Conservation (phyloP, 805 yeast genomes). For the Blastobotrys robertii region DNA sequence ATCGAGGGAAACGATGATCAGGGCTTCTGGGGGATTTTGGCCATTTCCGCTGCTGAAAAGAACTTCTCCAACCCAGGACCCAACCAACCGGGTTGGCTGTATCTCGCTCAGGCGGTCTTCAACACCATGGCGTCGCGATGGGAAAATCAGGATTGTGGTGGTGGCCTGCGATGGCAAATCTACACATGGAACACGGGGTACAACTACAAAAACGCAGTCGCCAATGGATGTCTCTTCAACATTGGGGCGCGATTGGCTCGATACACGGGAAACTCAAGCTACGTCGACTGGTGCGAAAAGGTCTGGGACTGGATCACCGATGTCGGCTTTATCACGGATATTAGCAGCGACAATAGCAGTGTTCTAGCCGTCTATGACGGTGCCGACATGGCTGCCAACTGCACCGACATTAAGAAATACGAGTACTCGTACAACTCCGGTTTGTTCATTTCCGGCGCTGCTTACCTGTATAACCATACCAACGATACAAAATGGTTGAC, state of each 20-base stretch:
- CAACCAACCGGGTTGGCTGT: constrained; percentile 60
- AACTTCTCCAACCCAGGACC: constrained; percentile 64
- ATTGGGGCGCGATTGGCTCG: constrained; percentile 77
- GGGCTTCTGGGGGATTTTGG: constrained; percentile 87
- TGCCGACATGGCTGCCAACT: constrained; percentile 38
- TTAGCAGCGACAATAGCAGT: constrained; percentile 15
- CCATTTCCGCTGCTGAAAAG: constrained; percentile 77
- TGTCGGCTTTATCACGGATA: constrained; percentile 34
- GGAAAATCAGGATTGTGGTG: constrained; percentile 55
- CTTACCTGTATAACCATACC: constrained; percentile 57
- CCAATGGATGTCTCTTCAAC: constrained; percentile 77
- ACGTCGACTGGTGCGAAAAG: constrained; percentile 61
- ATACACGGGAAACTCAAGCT: constrained; percentile 61
- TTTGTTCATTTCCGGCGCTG: constrained; percentile 56
- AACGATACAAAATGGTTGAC: constrained; percentile 48
- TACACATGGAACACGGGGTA: constrained; percentile 84
- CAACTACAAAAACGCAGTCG: constrained; percentile 75
- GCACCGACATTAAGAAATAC: constrained; percentile 39
- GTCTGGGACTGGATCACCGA: constrained; percentile 70
- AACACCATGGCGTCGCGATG: constrained; percentile 76
- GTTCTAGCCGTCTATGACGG: constrained; percentile 57
- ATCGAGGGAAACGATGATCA: constrained; percentile 93
- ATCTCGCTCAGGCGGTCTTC: constrained; percentile 73
- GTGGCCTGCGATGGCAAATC: constrained; percentile 90
- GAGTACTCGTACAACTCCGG: constrained; percentile 78